These are phyloP conservation scores for Chlamydomonas urium DNA, from an alignment of 139 green algal species.

Conservation along the genomic window DNA sequence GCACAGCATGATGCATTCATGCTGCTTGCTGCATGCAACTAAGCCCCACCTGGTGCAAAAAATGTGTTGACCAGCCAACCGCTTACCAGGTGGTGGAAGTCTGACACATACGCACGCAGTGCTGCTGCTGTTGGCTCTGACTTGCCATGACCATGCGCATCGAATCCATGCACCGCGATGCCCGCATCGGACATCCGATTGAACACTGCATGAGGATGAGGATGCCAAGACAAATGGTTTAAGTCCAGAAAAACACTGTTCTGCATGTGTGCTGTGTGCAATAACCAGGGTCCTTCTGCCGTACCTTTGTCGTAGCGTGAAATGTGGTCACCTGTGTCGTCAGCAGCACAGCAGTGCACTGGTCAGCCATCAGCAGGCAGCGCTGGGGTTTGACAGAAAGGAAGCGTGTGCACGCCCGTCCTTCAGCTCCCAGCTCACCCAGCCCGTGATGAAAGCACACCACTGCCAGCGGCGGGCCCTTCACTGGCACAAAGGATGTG, in stretches of 20 bases:
- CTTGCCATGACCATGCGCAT: slow-evolving; percentile 9
- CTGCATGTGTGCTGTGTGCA: not conserved
- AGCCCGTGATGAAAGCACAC: slow-evolving; percentile 4
- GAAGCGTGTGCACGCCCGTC: too few species aligned
- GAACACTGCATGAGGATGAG: not conserved
- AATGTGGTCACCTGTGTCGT: too few species aligned
- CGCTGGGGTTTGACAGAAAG: too few species aligned
- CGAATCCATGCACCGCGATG: not conserved
- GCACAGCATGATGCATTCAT: not conserved
- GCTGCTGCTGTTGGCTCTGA: not conserved
- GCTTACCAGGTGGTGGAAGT: slow-evolving; percentile 11
- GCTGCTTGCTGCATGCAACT: not conserved
- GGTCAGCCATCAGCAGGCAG: too few species aligned
- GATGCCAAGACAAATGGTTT: not conserved
- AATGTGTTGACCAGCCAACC: not conserved
- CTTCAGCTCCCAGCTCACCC: too few species aligned
- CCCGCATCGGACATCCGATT: not conserved
- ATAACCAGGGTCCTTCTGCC: not conserved
- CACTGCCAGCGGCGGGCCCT: not conserved
- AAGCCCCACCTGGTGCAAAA: not conserved
- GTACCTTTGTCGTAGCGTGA: not conserved
- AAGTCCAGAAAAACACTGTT: not conserved
- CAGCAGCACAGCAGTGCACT: too few species aligned
- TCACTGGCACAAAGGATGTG: not conserved
- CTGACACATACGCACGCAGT: not conserved